phyloP scores from a whole-genome alignment of 805 yeast species.

The Cyberlindnera amylophila region DNA sequence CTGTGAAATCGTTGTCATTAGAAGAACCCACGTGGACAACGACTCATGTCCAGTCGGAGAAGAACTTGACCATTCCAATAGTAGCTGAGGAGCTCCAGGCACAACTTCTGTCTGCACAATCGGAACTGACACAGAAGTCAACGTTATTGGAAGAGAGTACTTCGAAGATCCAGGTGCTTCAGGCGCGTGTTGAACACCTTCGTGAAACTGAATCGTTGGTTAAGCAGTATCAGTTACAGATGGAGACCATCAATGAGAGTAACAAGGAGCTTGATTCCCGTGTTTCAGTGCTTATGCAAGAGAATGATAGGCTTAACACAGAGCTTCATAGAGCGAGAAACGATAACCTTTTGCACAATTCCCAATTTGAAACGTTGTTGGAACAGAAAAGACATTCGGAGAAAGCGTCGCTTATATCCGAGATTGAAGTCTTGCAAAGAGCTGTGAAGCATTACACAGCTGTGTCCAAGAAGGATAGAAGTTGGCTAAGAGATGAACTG shows the following conservation, averaged over 20 bases:
- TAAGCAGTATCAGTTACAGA: slow-evolving; percentile 23
- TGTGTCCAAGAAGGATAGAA: neutral
- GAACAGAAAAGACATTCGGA: slow-evolving; percentile 33
- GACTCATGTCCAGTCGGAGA: neutral
- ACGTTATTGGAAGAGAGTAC: slow-evolving; percentile 38
- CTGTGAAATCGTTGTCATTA: neutral
- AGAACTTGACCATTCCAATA: neutral
- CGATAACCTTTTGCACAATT: slow-evolving; percentile 23
- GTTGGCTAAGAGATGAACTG: slow-evolving; percentile 14
- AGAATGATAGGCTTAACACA: slow-evolving; percentile 24
- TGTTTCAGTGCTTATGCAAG: slow-evolving; percentile 18
- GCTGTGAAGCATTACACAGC: slow-evolving; percentile 14
- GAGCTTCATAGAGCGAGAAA: slow-evolving; percentile 30
- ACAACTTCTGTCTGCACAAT: neutral
- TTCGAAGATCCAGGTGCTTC: slow-evolving; percentile 42
- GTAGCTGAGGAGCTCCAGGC: neutral
- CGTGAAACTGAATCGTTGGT: slow-evolving; percentile 29
- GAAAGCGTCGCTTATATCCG: slow-evolving; percentile 39
- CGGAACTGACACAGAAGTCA: neutral
- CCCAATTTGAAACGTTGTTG: slow-evolving; percentile 32
- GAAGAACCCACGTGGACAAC: slow-evolving; percentile 1
- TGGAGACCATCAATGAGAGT: slow-evolving; percentile 13
- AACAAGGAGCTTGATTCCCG: slow-evolving; percentile 14
- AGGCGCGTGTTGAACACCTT: slow-evolving; percentile 38
- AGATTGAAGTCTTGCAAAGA: slow-evolving; percentile 40